A percentile compares a stretch with the other conserved stretches of the same genome.
Evolutionary conservation across 257 asterid genomes (phyloP).

Genomic region (Ocimum tenuiflorum): DNA sequence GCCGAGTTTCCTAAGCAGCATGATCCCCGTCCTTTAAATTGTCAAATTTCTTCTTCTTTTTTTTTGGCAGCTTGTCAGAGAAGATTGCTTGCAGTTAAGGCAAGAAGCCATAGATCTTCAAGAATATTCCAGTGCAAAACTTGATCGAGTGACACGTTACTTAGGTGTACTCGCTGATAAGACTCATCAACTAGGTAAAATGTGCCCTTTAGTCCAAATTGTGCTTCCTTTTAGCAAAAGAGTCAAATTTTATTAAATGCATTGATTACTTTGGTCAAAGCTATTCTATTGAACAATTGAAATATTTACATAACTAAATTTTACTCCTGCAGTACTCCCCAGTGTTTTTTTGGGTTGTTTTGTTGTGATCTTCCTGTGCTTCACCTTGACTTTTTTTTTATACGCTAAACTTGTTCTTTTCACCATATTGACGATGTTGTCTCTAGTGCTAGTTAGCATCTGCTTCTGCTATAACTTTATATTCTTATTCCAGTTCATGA

Average conservation of each 20-base stretch:
- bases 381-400: slow-evolving; percentile 13
- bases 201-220: slow-evolving; percentile 15
- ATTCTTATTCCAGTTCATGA: background rate
- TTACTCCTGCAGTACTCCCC: background rate
- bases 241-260: background rate
- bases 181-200: slow-evolving; percentile 77
- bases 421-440: slow-evolving; percentile 6
- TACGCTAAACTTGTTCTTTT: slow-evolving; percentile 5
- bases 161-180: slow-evolving; percentile 93
- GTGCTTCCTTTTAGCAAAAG: background rate
- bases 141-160: slow-evolving; percentile 88
- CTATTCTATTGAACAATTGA: background rate
- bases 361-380: slow-evolving; percentile 11
- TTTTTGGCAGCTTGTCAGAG: slow-evolving; percentile 69
- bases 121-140: slow-evolving; percentile 90
- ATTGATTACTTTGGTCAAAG: slow-evolving; percentile 6
- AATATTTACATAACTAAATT: background rate
- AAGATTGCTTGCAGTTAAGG: slow-evolving; percentile 69
- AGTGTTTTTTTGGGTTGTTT: slow-evolving; percentile 10
- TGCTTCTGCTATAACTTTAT: slow-evolving; percentile 1
- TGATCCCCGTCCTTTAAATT: slow-evolving; percentile 11
- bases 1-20: too few species aligned
- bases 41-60: slow-evolving; percentile 25
- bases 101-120: slow-evolving; percentile 94
- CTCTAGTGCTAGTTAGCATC: slow-evolving; percentile 14